Evolutionary conservation across 2,329 filamentous ascomycete species (phyloP), one percentile per base, ranked within the genome.

Genomic region (Orbilia ellipsospora): DNA sequence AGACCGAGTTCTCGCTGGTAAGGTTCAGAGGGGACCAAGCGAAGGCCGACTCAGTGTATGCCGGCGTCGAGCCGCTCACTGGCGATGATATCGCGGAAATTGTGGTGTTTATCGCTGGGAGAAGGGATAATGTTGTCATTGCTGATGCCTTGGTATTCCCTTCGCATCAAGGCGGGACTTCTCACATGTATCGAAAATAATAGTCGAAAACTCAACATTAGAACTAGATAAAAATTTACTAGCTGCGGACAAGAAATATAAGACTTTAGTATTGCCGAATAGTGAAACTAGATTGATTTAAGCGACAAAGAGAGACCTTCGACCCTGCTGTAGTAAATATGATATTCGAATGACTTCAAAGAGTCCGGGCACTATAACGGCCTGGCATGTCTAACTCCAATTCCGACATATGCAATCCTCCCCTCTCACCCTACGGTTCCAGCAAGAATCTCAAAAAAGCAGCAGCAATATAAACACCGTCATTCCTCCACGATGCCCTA

Each of bases 1-100:
- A 97, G 86, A 97, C 94, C 52, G 92, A 97, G 82, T 97, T 97
- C 83, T 94, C 91, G 1, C 85, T 97, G 16, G 92, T 97, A 50
- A 87, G 94, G 76, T 97, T 95, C 82, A 90, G 92, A 77, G 94
- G 94, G 4, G 94, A 97, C 82, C 94, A 94, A 85, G 82, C 86
- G 75, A 96, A 96, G 85, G 94, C 94, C 3, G 92, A 95, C 84
- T 91, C 92, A 60, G 93, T 97, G 63, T 97, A 97, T 82, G 89
- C 90, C 70, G 90, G 90, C n/a, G 61, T 90, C 88, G 78, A 96
- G 78, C 93, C 94, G 48, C 85, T 97, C 79, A 96, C 93, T 0
- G 91, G 92, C 0, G 92, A 95, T 59, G 94, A 97, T 80, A 93
- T 97, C 80, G 94, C 94, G 12, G 94, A 97, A 84, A 87, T 96